phyloP scores from a whole-genome alignment of 139 green algal genomes.

The Parachlorella kessleri region DNA sequence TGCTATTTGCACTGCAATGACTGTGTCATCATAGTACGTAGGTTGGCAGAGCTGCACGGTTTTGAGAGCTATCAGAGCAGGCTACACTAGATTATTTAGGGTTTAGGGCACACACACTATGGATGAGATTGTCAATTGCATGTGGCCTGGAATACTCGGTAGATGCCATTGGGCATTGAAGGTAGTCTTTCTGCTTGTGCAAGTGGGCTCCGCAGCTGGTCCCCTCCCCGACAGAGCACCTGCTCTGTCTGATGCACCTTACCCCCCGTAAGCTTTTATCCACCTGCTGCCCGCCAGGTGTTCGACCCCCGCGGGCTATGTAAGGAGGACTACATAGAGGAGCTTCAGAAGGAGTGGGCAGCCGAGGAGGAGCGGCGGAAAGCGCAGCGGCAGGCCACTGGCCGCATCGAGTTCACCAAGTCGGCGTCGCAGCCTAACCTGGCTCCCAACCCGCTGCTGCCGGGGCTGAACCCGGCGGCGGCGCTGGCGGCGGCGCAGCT shows the following conservation, averaged over 20 bases:
- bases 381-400: slow-evolving; percentile 3
- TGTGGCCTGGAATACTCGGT: too few relatives aligned
- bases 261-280: not conserved
- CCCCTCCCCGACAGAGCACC: too few relatives aligned
- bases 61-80: too few relatives aligned
- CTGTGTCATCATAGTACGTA: too few relatives aligned
- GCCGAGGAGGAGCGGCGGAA: slow-evolving; percentile 32
- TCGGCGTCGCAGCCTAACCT: not conserved
- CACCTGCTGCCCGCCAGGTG: slow-evolving; percentile 1
- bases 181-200: too few relatives aligned
- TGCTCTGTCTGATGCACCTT: not conserved
- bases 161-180: too few relatives aligned
- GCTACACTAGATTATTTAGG: too few relatives aligned
- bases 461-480: not conserved
- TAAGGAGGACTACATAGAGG: slow-evolving; percentile 34
- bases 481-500: slow-evolving; percentile 5
- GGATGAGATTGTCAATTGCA: too few relatives aligned
- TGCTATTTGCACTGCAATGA: not conserved
- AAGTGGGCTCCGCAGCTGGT: too few relatives aligned
- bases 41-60: too few relatives aligned
- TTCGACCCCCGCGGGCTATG: slow-evolving; percentile 41
- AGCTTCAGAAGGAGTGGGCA: slow-evolving; percentile 4
- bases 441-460: not conserved
- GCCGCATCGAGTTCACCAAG: slow-evolving; percentile 30
- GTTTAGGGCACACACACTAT: too few relatives aligned